These are phyloP conservation scores for Coemansia sp. DNA, from an alignment of 192 early-diverging fungal species.

Conservation along the genomic window DNA sequence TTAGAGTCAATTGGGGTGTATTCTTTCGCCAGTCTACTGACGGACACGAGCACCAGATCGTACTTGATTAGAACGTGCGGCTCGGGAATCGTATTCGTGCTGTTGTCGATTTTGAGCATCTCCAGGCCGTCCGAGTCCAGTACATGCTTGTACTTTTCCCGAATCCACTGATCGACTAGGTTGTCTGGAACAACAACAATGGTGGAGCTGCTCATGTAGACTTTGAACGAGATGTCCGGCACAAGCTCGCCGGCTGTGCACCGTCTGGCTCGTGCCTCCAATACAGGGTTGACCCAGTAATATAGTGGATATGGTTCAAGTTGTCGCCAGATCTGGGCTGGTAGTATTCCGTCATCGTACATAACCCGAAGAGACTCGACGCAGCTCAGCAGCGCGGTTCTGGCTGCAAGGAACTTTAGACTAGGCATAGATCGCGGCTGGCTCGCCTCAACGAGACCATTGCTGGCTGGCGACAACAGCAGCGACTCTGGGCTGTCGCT, in stretches of 20 bases:
- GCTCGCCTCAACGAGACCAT: not conserved
- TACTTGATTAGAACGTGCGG: constrained; percentile 54
- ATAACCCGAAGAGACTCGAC: constrained; percentile 46
- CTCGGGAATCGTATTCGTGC: constrained; percentile 48
- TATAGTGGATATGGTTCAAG: constrained; percentile 55
- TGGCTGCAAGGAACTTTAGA: constrained; percentile 49
- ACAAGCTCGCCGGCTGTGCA: not conserved
- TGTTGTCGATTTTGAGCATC: constrained; percentile 55
- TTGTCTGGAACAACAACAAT: constrained; percentile 77
- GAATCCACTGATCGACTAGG: constrained; percentile 69
- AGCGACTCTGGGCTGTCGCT: not conserved
- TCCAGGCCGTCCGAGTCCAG: constrained; percentile 28
- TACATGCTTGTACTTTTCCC: constrained; percentile 69
- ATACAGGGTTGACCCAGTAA: constrained; percentile 49
- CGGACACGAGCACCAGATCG: constrained; percentile 70
- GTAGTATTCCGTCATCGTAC: constrained; percentile 48
- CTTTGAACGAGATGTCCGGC: constrained; percentile 32
- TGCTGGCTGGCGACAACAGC: not conserved
- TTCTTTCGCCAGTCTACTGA: constrained; percentile 61
- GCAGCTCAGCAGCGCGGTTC: constrained; percentile 40
- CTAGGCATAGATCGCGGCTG: constrained; percentile 5
- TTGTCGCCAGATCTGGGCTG: constrained; percentile 17
- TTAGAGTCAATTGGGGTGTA: constrained; percentile 43
- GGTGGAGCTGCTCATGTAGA: constrained; percentile 61
- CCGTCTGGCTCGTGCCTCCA: constrained; percentile 5